Evolutionary conservation across 108 stramenopile genomes (phyloP).

Genomic region (Heterococcus sp.): DNA sequence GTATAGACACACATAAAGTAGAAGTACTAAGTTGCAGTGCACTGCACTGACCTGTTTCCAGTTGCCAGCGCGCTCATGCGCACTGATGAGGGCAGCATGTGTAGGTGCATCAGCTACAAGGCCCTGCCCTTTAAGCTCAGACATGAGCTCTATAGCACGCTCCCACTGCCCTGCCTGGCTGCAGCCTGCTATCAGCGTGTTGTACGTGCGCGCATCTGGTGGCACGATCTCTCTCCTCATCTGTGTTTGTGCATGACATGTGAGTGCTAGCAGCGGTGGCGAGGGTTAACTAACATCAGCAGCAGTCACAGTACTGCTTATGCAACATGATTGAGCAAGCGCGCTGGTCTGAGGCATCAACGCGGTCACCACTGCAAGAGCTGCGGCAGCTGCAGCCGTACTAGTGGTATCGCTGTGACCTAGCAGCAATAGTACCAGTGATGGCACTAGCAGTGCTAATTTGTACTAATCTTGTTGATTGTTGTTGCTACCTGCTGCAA

Average conservation of each 20-base stretch:
- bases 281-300: background rate
- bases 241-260: background rate
- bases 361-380: background rate
- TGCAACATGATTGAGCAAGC: background rate
- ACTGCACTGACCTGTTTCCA: conserved; percentile 6
- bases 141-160: conserved; percentile 17
- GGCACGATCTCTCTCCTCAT: conserved; percentile 22
- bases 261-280: background rate
- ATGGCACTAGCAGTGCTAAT: background rate
- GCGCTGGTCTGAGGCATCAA: background rate
- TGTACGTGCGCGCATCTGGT: conserved; percentile 41
- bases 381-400: background rate
- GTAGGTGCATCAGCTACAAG: conserved; percentile 28
- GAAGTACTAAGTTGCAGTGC: too few species aligned
- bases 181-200: conserved; percentile 15
- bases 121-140: conserved; percentile 13
- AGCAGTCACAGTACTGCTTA: background rate
- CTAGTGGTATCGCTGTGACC: background rate
- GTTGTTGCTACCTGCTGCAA: background rate
- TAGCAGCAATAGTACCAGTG: background rate
- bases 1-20: too few species aligned
- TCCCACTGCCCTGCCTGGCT: conserved; percentile 32
- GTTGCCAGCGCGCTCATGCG: conserved; percentile 23
- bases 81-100: conserved; percentile 29
- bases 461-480: background rate